phyloP scores from a whole-genome alignment of 2,329 filamentous ascomycete genomes.

The Aspergillus pseudoglaucus region DNA sequence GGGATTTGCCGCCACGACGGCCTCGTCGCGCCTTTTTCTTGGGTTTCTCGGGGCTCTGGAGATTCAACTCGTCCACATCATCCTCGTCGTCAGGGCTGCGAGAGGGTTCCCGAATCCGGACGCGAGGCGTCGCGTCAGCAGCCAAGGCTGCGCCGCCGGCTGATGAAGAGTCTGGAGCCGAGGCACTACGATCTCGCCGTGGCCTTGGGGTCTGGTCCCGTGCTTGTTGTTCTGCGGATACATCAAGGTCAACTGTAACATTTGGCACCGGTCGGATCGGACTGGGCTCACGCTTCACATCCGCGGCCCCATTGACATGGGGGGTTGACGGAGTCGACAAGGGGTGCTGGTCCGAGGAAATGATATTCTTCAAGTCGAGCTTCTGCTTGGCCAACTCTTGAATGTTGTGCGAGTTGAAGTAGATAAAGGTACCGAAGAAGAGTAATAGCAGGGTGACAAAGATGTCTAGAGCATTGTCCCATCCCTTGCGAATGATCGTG shows the following conservation, averaged over 20 bases:
- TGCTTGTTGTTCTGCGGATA: slow-evolving; percentile 14
- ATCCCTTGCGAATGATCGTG: slow-evolving; percentile 40
- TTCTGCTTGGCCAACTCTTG: slow-evolving; percentile 39
- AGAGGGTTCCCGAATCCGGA: slow-evolving; percentile 36
- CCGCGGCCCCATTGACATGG: slow-evolving; percentile 16
- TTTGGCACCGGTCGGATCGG: slow-evolving; percentile 18
- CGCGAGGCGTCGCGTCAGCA: slow-evolving; percentile 24
- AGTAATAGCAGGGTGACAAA: slow-evolving; percentile 36
- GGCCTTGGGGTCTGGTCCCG: slow-evolving; percentile 25
- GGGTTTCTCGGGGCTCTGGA: slow-evolving; percentile 40
- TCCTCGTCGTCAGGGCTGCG: slow-evolving; percentile 28
- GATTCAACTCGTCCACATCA: slow-evolving; percentile 23
- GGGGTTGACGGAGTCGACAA: slow-evolving; percentile 36
- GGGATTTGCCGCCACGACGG: slow-evolving; percentile 64
- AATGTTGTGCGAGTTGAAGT: slow-evolving; percentile 37
- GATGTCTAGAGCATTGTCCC: slow-evolving; percentile 41
- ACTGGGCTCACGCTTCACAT: slow-evolving; percentile 22
- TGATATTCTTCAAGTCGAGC: slow-evolving; percentile 40
- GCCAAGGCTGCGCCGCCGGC: slow-evolving; percentile 7
- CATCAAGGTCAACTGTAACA: slow-evolving; percentile 26
- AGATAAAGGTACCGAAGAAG: slow-evolving; percentile 37
- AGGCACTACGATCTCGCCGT: slow-evolving; percentile 14
- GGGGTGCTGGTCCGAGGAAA: slow-evolving; percentile 31
- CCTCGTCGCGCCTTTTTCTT: slow-evolving; percentile 66
- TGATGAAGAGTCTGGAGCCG: slow-evolving; percentile 20